Conservation (phyloP, 148 eudicot genomes). For the Rhododendron griersonianum region DNA sequence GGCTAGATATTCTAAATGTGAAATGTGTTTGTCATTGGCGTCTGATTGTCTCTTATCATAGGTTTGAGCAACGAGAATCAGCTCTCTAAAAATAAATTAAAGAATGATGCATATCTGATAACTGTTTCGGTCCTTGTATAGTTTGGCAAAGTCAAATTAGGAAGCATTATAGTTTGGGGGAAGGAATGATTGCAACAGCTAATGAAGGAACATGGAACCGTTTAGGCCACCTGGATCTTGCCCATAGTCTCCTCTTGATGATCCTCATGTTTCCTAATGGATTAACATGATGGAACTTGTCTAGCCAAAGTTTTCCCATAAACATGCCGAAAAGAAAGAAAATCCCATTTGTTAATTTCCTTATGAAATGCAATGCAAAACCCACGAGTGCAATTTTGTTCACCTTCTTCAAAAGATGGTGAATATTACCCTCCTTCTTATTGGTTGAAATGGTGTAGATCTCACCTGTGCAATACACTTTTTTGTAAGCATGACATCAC, state of each 20-base stretch:
- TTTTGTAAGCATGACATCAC: too few species aligned
- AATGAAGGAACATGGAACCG: neutral
- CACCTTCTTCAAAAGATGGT: too few species aligned
- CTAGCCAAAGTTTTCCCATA: neutral
- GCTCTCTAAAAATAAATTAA: too few species aligned
- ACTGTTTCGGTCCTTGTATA: neutral
- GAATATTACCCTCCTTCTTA: too few species aligned
- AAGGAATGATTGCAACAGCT: neutral
- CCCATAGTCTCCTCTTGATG: neutral
- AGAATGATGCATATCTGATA: too few species aligned
- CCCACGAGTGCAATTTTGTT: too few species aligned
- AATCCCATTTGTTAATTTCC: neutral
- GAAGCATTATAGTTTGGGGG: neutral
- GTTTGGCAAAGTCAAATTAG: neutral
- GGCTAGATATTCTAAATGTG: too few species aligned
- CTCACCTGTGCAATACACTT: too few species aligned
- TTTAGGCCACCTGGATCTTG: neutral
- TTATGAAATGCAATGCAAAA: neutral
- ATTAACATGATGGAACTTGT: neutral
- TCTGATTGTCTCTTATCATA: too few species aligned
- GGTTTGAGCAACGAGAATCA: too few species aligned
- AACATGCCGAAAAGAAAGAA: neutral
- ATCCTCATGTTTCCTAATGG: conserved; percentile 2
- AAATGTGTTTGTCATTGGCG: too few species aligned
- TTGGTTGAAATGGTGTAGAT: too few species aligned